A percentile compares a stretch with the other conserved stretches of the same genome.
These are phyloP conservation scores for Pulveroboletus frians DNA, from an alignment of 768 basidiomycete genomes.

Conservation along the genomic window DNA sequence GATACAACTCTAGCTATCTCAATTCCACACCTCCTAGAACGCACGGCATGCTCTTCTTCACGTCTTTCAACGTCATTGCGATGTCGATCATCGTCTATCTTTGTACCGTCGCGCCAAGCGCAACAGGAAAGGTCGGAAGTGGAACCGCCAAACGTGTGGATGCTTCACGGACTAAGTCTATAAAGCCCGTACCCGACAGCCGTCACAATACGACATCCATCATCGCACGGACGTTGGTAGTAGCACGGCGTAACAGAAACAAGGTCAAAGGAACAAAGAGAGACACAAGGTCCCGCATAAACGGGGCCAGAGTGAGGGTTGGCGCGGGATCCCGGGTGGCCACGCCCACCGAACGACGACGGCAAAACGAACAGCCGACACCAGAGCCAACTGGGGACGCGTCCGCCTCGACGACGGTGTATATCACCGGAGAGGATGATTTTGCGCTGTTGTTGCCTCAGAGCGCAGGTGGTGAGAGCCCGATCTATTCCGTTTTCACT, in stretches of 20 bases:
- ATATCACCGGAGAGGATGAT: constrained; percentile 22
- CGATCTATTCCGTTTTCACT: background rate
- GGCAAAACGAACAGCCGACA: constrained; percentile 31
- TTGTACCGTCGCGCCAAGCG: constrained; percentile 2
- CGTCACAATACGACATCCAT: constrained; percentile 6
- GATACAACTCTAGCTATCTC: background rate
- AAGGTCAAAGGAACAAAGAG: background rate
- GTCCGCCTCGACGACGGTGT: constrained; percentile 33
- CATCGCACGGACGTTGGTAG: background rate
- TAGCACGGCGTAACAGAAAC: background rate
- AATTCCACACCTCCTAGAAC: background rate
- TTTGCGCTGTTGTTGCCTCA: constrained; percentile 36
- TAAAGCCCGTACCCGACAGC: background rate
- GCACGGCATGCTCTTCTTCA: constrained; percentile 7
- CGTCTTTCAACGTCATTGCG: constrained; percentile 8
- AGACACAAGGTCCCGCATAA: background rate
- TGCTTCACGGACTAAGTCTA: background rate
- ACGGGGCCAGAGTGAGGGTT: background rate
- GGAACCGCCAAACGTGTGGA: background rate
- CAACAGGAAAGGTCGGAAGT: constrained; percentile 1
- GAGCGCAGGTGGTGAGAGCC: constrained; percentile 28
- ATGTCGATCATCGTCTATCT: constrained; percentile 12
- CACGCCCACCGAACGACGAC: constrained; percentile 16
- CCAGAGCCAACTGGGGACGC: constrained; percentile 36
- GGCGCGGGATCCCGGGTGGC: background rate